Base-by-base conservation (phyloP, 768 basidiomycete genomes). In the Suillus subalutaceus region DNA sequence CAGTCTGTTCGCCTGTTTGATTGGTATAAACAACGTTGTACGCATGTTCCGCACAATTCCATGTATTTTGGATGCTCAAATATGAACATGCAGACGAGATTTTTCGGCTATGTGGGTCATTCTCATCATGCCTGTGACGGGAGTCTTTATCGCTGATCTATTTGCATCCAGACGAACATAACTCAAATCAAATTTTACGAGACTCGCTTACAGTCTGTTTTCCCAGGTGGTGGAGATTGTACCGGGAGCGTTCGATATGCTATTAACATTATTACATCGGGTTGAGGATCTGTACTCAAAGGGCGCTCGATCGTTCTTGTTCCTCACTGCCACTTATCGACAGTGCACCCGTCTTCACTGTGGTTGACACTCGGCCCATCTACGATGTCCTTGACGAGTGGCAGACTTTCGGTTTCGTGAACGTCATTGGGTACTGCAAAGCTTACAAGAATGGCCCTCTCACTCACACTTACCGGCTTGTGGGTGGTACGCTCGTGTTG, bases 21-120 rank as follows among this genome's bases (percentile, higher is more conserved):
- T 91, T 64, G 89, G 90, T 1, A 86, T 91, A 68, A 91, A 91
- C 70, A 89, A 90, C 70, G 82, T 90, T 43, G 86, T 62, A 50
- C 23, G 64, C 23, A 62, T 26, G 4, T 60, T 62, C n/a, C 20
- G 35, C 16, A 20, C 13, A 20, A 23, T 38, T 40, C 2, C 18
- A 7, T 7, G 40, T 44, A n/a, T 46, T 23, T 20, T 10, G 12
- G 10, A 43, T 41, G 20, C 40, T 38, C 23, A 18, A 37, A 62
- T 3, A 18, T 26, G 37, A 2, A 12, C 26, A 35, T 53, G 12
- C 18, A 44, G n/a, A 64, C 68, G 23, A 65, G 23, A 41, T 71
- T 63, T 12, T 41, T 9, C 13, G 35, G 62, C 63, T 72, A 66
- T 70, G 75, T 69, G 44, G 9, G 63, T 63, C 10, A 63, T 70